A percentile compares a stretch with the other conserved stretches of the same genome.
Evolutionary conservation across 2,329 filamentous ascomycete species (phyloP).

Genomic region (Neocucurbitaria cava): DNA sequence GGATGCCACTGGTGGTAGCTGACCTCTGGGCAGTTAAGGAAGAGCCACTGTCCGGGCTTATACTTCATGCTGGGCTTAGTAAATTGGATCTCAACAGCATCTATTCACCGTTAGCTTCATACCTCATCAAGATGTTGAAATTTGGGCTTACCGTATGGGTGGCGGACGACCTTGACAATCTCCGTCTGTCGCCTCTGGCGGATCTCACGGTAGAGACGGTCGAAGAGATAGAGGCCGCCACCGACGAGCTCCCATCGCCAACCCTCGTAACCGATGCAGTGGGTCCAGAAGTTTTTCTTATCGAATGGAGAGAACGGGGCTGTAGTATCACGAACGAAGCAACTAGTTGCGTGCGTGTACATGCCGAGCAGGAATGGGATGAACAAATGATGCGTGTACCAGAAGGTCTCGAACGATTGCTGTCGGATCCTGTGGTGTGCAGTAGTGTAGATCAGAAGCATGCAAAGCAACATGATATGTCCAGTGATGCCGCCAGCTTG

Average conservation of each 20-base stretch:
- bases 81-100: slow-evolving; percentile 97
- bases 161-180: slow-evolving; percentile 92
- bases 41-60: slow-evolving; percentile 98
- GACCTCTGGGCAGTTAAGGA: slow-evolving; percentile 89
- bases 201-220: slow-evolving; percentile 91
- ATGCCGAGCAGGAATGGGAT: slow-evolving; percentile 92
- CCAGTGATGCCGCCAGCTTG: slow-evolving; percentile 92
- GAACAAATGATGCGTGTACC: slow-evolving; percentile 99
- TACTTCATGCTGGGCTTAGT: slow-evolving; percentile 95
- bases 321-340: slow-evolving; percentile 87
- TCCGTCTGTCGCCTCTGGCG: slow-evolving; percentile 82
- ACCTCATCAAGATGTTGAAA: neutral
- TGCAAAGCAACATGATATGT: slow-evolving; percentile 98
- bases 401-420: slow-evolving; percentile 97
- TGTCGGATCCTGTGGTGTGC: slow-evolving; percentile 92
- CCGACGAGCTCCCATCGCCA: slow-evolving; percentile 96
- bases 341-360: slow-evolving; percentile 94
- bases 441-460: slow-evolving; percentile 98
- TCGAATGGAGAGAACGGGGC: slow-evolving; percentile 82
- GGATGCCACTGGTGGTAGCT: slow-evolving; percentile 96
- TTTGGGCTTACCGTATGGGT: slow-evolving; percentile 82
- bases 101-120: slow-evolving; percentile 54
- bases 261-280: slow-evolving; percentile 93
- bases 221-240: slow-evolving; percentile 82
- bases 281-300: slow-evolving; percentile 80